A percentile compares a stretch with the other conserved stretches of the same genome.
phyloP scores from a whole-genome alignment of 805 yeast species.

The Candida takata region DNA sequence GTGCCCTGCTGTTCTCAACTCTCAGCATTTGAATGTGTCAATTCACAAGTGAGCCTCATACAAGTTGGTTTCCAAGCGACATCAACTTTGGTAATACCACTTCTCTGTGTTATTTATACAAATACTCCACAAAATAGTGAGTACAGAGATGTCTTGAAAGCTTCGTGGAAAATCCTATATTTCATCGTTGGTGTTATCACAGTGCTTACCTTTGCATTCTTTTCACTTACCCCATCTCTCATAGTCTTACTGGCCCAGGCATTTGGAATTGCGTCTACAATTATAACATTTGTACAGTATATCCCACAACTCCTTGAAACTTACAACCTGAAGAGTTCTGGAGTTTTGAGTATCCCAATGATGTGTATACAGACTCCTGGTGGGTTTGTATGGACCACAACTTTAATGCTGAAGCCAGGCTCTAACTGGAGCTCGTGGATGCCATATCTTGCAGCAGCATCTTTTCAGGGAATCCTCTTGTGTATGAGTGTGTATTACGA shows the following conservation, averaged over 20 bases:
- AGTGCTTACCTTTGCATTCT: slow-evolving; percentile 28
- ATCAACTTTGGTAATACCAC: slow-evolving; percentile 51
- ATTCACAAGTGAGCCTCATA: slow-evolving; percentile 56
- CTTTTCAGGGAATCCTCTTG: slow-evolving; percentile 55
- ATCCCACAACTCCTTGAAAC: slow-evolving; percentile 77
- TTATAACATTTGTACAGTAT: slow-evolving; percentile 62
- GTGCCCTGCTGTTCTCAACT: slow-evolving; percentile 51
- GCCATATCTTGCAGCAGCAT: slow-evolving; percentile 68
- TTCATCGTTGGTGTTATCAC: slow-evolving; percentile 30
- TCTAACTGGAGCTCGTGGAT: slow-evolving; percentile 85
- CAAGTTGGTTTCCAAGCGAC: slow-evolving; percentile 61
- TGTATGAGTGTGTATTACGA: slow-evolving; percentile 53
- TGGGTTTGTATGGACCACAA: slow-evolving; percentile 73
- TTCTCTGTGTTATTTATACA: slow-evolving; percentile 46
- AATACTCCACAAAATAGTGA: slow-evolving; percentile 34
- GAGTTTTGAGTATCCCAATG: slow-evolving; percentile 72
- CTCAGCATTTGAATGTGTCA: slow-evolving; percentile 50
- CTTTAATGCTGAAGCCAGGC: slow-evolving; percentile 63
- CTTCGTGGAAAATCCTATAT: slow-evolving; percentile 33
- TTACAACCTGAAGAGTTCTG: slow-evolving; percentile 61
- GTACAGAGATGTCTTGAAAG: slow-evolving; percentile 32
- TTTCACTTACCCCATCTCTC: slow-evolving; percentile 8
- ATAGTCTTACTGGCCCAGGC: slow-evolving; percentile 43
- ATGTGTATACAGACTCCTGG: slow-evolving; percentile 89
- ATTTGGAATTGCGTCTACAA: slow-evolving; percentile 60